These are phyloP conservation scores for Phytophthora citrophthora DNA, from an alignment of 352 stramenopile genomes.

Conservation along the genomic window DNA sequence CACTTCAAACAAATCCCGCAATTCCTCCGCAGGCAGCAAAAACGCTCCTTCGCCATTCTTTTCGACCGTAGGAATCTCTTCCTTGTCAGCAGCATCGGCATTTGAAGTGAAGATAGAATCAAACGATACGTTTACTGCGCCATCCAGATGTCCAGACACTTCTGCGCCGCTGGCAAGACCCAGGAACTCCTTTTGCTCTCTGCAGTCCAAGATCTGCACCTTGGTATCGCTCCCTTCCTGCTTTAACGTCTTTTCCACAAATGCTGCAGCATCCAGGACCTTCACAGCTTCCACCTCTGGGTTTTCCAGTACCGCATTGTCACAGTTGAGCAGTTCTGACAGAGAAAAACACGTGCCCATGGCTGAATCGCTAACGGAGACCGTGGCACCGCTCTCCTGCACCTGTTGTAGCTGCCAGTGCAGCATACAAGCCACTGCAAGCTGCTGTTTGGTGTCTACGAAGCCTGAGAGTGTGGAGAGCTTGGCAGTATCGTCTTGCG, in stretches of 20 bases:
- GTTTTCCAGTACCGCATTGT: constrained; percentile 38
- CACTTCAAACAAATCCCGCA: constrained; percentile 48
- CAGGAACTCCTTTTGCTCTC: constrained; percentile 54
- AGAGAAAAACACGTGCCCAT: constrained; percentile 42
- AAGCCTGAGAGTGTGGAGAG: constrained; percentile 39
- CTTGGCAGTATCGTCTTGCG: constrained; percentile 14
- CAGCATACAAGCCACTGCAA: constrained; percentile 59
- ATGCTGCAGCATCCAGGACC: constrained; percentile 27
- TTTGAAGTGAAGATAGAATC: constrained; percentile 45
- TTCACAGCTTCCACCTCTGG: constrained; percentile 24
- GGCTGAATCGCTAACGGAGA: constrained; percentile 33
- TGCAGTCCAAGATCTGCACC: constrained; percentile 61
- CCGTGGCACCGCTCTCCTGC: constrained; percentile 17
- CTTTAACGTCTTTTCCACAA: constrained; percentile 41
- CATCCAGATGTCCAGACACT: constrained; percentile 63
- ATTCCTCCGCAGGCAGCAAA: constrained; percentile 45
- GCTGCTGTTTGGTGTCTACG: constrained; percentile 46
- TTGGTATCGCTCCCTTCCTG: constrained; percentile 26
- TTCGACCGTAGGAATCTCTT: constrained; percentile 30
- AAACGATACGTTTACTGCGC: constrained; percentile 61
- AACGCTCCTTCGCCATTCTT: constrained; percentile 33
- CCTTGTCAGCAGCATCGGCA: constrained; percentile 24
- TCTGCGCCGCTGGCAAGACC: constrained; percentile 42
- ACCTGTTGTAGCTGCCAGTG: constrained; percentile 49
- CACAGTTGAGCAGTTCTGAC: constrained; percentile 49